phyloP scores from a whole-genome alignment of 2,329 filamentous ascomycete species.

The Beauveria australis region DNA sequence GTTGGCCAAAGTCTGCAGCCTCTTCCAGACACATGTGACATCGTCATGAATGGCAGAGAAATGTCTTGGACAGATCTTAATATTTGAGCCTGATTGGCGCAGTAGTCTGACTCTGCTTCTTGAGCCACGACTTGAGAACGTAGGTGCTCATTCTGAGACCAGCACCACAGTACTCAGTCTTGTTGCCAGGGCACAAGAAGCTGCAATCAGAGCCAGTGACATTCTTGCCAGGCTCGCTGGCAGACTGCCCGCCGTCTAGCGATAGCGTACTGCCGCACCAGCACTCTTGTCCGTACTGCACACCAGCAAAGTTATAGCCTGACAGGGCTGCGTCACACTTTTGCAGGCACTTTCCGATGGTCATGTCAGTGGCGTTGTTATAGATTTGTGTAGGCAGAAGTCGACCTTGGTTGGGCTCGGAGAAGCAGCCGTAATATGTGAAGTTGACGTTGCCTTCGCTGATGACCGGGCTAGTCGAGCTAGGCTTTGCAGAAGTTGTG shows the following conservation, averaged over 20 bases:
- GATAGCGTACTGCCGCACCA: conserved; percentile 28
- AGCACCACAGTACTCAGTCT: conserved; percentile 23
- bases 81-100: conserved; percentile 2
- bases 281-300: conserved; percentile 31
- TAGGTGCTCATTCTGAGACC: conserved; percentile 26
- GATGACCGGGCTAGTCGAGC: conserved; percentile 20
- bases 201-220: conserved; percentile 24
- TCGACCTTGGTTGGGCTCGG: conserved; percentile 25
- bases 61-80: neutral
- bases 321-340: conserved; percentile 18
- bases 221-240: conserved; percentile 21
- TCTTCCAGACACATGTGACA: neutral
- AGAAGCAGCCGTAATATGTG: conserved; percentile 28
- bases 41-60: neutral
- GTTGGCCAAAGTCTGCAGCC: no score
- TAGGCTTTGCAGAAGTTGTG: conserved; percentile 14
- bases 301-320: conserved; percentile 26
- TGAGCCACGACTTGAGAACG: conserved; percentile 11
- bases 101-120: neutral
- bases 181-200: conserved; percentile 27
- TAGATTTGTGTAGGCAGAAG: conserved; percentile 22
- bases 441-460: conserved; percentile 28
- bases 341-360: conserved; percentile 24
- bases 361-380: conserved; percentile 25
- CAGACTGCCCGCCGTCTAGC: conserved; percentile 17